phyloP scores from a whole-genome alignment of 2,329 filamentous ascomycete genomes.

The Aspergillus fumigatiaffinis region DNA sequence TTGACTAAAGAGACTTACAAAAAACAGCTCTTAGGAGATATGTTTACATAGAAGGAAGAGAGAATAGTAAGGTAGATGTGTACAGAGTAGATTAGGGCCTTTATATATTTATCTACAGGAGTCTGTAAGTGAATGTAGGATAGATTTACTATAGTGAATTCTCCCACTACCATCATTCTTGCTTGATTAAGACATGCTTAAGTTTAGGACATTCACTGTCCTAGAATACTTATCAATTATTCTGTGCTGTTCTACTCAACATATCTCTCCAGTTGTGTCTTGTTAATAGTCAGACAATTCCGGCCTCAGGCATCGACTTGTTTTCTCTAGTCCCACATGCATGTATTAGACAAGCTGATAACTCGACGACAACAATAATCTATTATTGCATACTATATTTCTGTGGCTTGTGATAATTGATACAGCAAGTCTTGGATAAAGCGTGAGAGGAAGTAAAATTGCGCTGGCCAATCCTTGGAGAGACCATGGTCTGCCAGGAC shows the following conservation, averaged over 20 bases:
- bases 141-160: neutral
- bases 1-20: neutral
- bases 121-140: neutral
- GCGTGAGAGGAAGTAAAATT: neutral
- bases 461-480: neutral
- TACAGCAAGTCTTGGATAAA: neutral
- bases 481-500: no score
- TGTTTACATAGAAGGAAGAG: neutral
- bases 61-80: neutral
- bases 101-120: neutral
- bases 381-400: no score
- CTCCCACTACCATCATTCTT: neutral
- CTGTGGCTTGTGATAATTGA: neutral
- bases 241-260: no score
- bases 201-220: neutral
- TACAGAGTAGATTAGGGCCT: neutral
- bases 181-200: neutral
- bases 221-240: neutral
- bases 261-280: no score
- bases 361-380: no score
- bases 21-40: no score
- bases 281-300: neutral
- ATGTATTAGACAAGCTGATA: no score
- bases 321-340: no score
- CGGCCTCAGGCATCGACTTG: neutral